Evolutionary conservation across 306 rosid genomes (phyloP), one percentile per base, ranked within the genome.

Genomic region (Myrica gale): DNA sequence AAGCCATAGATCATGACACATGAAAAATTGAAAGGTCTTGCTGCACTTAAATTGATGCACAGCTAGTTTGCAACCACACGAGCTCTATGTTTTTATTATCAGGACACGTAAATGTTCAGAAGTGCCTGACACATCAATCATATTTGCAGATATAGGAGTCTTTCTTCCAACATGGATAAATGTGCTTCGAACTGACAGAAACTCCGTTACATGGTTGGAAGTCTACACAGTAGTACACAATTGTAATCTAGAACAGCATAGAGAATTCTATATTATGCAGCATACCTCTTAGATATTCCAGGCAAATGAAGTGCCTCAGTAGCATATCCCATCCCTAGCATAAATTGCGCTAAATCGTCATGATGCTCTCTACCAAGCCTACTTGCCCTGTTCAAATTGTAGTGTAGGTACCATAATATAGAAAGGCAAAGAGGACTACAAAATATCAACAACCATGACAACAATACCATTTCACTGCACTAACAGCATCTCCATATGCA

Each of bases 241-340:
- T 32, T 79, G 51, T 54, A 26, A 42, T 61, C 16, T 6, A 42
- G 68, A 47, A 7, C 16, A 51, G 12, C 5, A 46, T 15, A 39
- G 45, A 47, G 23, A 65, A 63, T 41, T 41, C n/a, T n/a, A 65
- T 65, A 19, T 41, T 74, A 72, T 47, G 73, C 63, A 73, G 66
- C 77, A 74, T 78, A 96, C 99, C 99, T 90, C 87, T 92, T 96
- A 5, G 97, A 96, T 84, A 96, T 92, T 84, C 99, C 98, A 76
- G 97, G 98, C 78, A 96, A 86, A 88, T 92, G 98, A 83, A 96
- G 96, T 78, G 99, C 99, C 85, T 92, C 98, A 9, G 84, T 89
- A 58, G 98, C 99, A 89, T 89, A 96, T 81, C 99, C 99, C 98
- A 96, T 96, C 57, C 99, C 99, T 39, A 96, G 87, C 97, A 96